These are phyloP conservation scores for Magnusiomyces sp. DNA, from an alignment of 1,139 yeast genomes.

Conservation along the genomic window DNA sequence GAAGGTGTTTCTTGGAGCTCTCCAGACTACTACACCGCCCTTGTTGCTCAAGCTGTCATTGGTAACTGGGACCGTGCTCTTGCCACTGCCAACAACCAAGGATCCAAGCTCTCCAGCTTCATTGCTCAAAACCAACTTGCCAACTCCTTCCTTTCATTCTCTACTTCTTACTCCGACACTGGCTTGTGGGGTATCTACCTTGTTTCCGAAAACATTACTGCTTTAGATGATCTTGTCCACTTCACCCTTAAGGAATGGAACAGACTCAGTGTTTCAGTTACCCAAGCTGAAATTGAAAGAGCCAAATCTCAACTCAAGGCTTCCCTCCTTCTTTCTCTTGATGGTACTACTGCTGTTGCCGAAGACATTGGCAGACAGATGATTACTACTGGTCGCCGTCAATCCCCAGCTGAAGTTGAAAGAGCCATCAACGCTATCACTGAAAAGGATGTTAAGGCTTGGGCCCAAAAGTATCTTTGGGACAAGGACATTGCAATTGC, in stretches of 20 bases:
- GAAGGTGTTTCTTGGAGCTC: conserved; percentile 98
- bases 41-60: conserved; percentile 91
- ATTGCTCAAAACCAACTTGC: conserved; percentile 74
- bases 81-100: conserved; percentile 80
- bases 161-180: conserved; percentile 94
- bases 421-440: conserved; percentile 72
- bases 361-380: conserved; percentile 97
- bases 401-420: conserved; percentile 88
- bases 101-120: conserved; percentile 75
- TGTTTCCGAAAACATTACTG: conserved; percentile 66
- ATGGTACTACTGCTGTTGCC: conserved; percentile 92
- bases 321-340: conserved; percentile 75
- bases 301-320: conserved; percentile 95
- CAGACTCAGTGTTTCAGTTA: conserved; percentile 69
- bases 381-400: conserved; percentile 86
- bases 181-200: conserved; percentile 97
- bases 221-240: conserved; percentile 58
- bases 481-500: conserved; percentile 81
- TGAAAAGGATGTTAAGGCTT: conserved; percentile 67
- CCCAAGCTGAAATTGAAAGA: conserved; percentile 82
- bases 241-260: conserved; percentile 85
- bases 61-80: conserved; percentile 97
- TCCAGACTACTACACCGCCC: conserved; percentile 89
- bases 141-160: conserved; percentile 91
- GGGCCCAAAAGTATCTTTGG: conserved; percentile 81